Percentiles rank a stretch among this genome's conserved stretches.
Conservation (phyloP, 176 grass and related monocot genomes). For the Aechmea fasciata region DNA sequence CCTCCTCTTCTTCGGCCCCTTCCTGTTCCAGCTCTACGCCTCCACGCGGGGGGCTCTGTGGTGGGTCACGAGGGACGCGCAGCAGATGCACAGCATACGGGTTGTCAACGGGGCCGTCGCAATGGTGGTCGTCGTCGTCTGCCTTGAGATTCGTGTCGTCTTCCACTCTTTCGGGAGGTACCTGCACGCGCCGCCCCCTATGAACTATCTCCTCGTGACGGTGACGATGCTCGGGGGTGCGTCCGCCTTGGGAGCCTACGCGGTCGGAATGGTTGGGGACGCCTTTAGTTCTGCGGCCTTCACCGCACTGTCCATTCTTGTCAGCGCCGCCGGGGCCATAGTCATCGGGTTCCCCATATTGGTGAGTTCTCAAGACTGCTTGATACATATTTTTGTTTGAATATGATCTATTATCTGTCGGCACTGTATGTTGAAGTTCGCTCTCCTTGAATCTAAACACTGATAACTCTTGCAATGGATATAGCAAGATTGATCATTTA, state of each 20-base stretch:
- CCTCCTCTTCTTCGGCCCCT: slow-evolving; percentile 89
- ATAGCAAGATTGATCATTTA: not conserved
- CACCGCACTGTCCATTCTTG: slow-evolving; percentile 50
- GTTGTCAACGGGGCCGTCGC: slow-evolving; percentile 63
- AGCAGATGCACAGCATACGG: slow-evolving; percentile 58
- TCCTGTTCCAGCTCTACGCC: slow-evolving; percentile 87
- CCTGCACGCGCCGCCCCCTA: slow-evolving; percentile 72
- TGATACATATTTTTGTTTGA: not conserved
- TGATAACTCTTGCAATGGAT: not conserved
- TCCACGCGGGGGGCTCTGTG: slow-evolving; percentile 60
- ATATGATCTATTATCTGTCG: not conserved
- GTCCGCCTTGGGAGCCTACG: slow-evolving; percentile 57
- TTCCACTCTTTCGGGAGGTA: slow-evolving; percentile 82
- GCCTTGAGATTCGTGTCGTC: slow-evolving; percentile 84
- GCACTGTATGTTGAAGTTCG: not conserved
- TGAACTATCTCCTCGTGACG: slow-evolving; percentile 95
- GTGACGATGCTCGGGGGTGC: slow-evolving; percentile 78
- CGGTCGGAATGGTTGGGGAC: slow-evolving; percentile 77
- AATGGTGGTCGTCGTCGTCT: slow-evolving; percentile 70
- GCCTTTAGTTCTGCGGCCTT: slow-evolving; percentile 57
- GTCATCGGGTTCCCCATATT: slow-evolving; percentile 82
- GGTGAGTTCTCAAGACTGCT: slow-evolving; percentile 34
- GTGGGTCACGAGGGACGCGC: slow-evolving; percentile 76
- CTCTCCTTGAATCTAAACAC: not conserved
- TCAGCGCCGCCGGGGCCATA: slow-evolving; percentile 70